These are phyloP conservation scores for Sarocladiaceae sp. DNA, from an alignment of 2,329 filamentous ascomycete species.

Conservation along the genomic window DNA sequence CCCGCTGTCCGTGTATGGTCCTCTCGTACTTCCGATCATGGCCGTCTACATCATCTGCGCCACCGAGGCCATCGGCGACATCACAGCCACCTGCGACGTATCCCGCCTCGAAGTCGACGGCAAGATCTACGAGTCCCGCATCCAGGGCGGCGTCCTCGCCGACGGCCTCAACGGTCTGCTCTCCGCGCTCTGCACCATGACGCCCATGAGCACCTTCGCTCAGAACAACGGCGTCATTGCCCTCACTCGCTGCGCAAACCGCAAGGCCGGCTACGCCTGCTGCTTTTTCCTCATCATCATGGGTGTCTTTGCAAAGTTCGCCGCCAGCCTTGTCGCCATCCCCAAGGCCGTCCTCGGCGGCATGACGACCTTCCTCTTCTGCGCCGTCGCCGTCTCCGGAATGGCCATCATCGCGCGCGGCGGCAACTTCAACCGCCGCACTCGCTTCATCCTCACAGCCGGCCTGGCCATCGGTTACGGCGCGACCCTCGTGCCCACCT, in stretches of 20 bases:
- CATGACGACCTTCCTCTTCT: constrained; percentile 78
- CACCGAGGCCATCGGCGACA: constrained; percentile 74
- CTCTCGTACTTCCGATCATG: constrained; percentile 65
- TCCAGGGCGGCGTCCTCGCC: constrained; percentile 72
- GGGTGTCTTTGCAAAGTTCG: constrained; percentile 79
- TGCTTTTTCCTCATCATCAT: constrained; percentile 73
- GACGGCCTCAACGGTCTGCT: constrained; percentile 72
- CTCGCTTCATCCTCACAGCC: constrained; percentile 74
- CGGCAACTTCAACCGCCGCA: constrained; percentile 69
- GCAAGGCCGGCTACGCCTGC: constrained; percentile 72
- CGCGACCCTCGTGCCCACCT: constrained; percentile 59
- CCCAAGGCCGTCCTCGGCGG: constrained; percentile 60
- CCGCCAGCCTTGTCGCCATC: constrained; percentile 71
- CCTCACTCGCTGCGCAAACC: constrained; percentile 73
- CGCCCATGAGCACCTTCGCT: constrained; percentile 73
- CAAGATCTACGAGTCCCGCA: constrained; percentile 63
- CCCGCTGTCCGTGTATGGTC: constrained; percentile 63
- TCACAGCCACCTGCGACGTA: constrained; percentile 77
- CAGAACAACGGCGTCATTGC: constrained; percentile 85
- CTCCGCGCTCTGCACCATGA: constrained; percentile 71
- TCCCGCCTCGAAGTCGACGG: constrained; percentile 70
- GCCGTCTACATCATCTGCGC: constrained; percentile 66
- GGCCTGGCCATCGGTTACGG: constrained; percentile 67
- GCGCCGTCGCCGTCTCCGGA: constrained; percentile 68
- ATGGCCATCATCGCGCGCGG: constrained; percentile 66